phyloP scores from a whole-genome alignment of 345 rosid genomes.

The thale cress (Arabidopsis thaliana) region TAIR10.1 NC_003070.9:19427501-19428000 shows the following conservation, averaged over 20 bases:
- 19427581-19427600: conserved; percentile 32
- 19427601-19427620: conserved; percentile 3
- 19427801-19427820: background rate
- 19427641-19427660: conserved; percentile 22
- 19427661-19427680: background rate
- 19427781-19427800: background rate
- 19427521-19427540: conserved; percentile 36
- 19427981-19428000: background rate
- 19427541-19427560: conserved; percentile 9
- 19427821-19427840: background rate
- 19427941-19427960: conserved; percentile 29
- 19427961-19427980: conserved; percentile 9
- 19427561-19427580: conserved; percentile 34
- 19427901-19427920: background rate
- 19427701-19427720: background rate
- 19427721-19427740: conserved; percentile 1
- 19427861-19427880: background rate
- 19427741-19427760: background rate
- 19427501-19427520: conserved; percentile 40
- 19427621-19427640: conserved; percentile 1
- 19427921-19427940: background rate
- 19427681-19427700: background rate
- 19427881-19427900: background rate
- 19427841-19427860: background rate
- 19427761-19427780: background rate